Conservation (phyloP, 805 yeast species). For the Candida ponderosae region DNA sequence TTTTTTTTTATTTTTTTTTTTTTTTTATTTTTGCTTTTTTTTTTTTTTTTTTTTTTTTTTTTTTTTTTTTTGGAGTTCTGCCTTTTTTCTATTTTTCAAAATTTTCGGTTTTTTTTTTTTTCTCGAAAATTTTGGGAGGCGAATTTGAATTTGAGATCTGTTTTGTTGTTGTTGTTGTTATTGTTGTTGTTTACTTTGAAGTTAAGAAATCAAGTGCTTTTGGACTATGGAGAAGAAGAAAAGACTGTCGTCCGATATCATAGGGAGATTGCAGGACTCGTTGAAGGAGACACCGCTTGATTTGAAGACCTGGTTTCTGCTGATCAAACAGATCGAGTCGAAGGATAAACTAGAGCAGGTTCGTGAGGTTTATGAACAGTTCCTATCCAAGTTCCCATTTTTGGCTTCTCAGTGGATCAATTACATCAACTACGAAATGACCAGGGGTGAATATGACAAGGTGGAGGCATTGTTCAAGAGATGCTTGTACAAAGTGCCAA, state of each 20-base stretch:
- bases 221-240: constrained; percentile 9
- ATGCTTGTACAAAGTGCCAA: constrained; percentile 53
- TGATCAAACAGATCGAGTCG: constrained; percentile 38
- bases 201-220: too few species aligned
- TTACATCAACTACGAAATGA: constrained; percentile 59
- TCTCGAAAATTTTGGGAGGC: too few species aligned
- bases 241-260: constrained; percentile 33
- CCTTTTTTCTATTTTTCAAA: too few species aligned
- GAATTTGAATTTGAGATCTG: too few species aligned
- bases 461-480: constrained; percentile 63
- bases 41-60: too few species aligned
- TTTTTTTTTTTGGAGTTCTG: too few species aligned
- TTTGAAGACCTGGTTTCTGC: constrained; percentile 46
- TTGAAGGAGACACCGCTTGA: constrained; percentile 46
- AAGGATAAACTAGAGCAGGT: constrained; percentile 57
- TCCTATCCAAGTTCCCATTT: constrained; percentile 57
- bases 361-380: constrained; percentile 47
- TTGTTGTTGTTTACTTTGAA: too few species aligned
- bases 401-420: constrained; percentile 69
- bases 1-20: too few species aligned
- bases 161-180: too few species aligned
- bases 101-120: too few species aligned
- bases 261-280: constrained; percentile 52
- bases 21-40: too few species aligned
- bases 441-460: constrained; percentile 53